Base-by-base conservation (phyloP, 441 rosid species). In the Croton laevigatus region DNA sequence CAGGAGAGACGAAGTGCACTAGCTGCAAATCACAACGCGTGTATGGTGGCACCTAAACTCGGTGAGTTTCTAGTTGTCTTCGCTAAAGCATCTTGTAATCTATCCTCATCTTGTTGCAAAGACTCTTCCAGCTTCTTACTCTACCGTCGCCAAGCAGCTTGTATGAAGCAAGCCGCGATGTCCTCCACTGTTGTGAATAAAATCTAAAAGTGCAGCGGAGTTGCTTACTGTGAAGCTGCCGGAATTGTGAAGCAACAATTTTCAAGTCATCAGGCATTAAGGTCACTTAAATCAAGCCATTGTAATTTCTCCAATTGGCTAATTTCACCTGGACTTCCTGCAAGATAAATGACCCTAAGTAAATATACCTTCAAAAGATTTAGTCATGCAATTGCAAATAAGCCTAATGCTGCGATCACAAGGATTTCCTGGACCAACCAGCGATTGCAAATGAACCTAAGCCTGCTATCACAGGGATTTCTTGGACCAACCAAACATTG, bases 91-190 rank as follows among this genome's bases (percentile, higher is more conserved):
- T 85, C 90, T 65, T 90, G 91, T 74, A 92, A 73, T 70, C 91
- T 76, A 13, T 85, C 73, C 77, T 93, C 98, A 66, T 90, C 91
- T 71, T 81, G 85, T 53, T 67, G 75, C 44, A 89, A 83, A n/a
- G 91, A 66, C 70, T 93, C 93, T 68, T 89, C 95, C 0, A 76
- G 82, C 73, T 87, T 93, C 79, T 79, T 87, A 27, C 69, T 65
- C 66, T 86, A 81, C 9, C 92, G 84, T 12, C 91, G 88, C 97
- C 97, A 93, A 3, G 92, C 92, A 8, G 95, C 91, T 84, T 89
- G 97, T 72, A 91, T 88, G 70, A 85, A 90, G 69, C 94, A 90
- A 40, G 98, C 98, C 1, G 98, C 98, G 97, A 93, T 1, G 91
- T 84, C 81, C 92, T 84, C 98, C 97, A 89, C 62, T 93, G 96